Conservation (phyloP, 441 rosid species). For the Syzygium malaccense region DNA sequence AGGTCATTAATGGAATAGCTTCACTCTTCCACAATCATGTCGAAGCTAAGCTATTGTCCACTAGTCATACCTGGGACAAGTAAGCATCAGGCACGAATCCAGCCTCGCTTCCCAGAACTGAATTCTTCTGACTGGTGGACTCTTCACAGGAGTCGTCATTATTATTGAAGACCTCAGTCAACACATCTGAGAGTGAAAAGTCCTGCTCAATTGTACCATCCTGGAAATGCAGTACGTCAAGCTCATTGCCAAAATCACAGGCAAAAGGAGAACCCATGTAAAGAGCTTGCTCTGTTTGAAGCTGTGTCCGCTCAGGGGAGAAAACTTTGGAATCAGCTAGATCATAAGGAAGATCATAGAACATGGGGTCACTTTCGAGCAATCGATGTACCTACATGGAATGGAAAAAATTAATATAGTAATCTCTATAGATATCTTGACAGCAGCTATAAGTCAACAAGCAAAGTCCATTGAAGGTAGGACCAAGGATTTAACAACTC, state of each 20-base stretch:
- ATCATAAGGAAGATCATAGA: slow-evolving; percentile 3
- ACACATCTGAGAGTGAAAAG: slow-evolving; percentile 36
- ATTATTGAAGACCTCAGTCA: slow-evolving; percentile 43
- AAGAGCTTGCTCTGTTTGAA: slow-evolving; percentile 22
- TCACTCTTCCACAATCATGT: neutral
- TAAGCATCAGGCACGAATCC: neutral
- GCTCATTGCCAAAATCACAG: slow-evolving; percentile 53
- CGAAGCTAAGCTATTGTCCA: neutral
- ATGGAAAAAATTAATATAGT: neutral
- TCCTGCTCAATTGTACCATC: slow-evolving; percentile 53
- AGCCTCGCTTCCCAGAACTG: slow-evolving; percentile 14
- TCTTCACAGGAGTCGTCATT: slow-evolving; percentile 41
- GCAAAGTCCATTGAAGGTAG: neutral
- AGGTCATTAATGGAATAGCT: neutral
- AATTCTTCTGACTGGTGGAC: slow-evolving; percentile 23
- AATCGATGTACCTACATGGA: slow-evolving; percentile 25
- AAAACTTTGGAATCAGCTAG: slow-evolving; percentile 25
- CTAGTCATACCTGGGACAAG: neutral
- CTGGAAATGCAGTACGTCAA: slow-evolving; percentile 30
- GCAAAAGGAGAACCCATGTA: slow-evolving; percentile 46
- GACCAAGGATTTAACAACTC: neutral
- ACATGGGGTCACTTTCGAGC: slow-evolving; percentile 11
- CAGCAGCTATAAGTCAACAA: neutral
- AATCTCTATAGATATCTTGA: neutral
- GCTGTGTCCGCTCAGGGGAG: slow-evolving; percentile 28